Conservation (phyloP, 1,284 basidiomycete genomes). For the Ceratorhiza oryzae-sativae region DNA sequence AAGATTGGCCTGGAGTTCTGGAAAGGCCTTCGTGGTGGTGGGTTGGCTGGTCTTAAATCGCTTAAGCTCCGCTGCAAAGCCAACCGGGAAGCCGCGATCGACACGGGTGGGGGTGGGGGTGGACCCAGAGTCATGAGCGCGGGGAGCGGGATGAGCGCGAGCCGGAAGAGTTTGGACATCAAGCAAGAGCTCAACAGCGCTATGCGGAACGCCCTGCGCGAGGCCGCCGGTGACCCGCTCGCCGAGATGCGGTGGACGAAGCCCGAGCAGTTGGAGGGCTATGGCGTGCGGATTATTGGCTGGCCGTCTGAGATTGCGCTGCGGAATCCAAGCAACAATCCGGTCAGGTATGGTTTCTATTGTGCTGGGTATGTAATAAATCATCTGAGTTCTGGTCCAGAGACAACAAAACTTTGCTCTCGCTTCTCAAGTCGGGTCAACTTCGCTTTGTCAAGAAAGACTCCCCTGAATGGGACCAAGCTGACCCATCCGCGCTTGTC, state of each 20-base stretch:
- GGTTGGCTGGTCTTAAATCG: conserved; percentile 35
- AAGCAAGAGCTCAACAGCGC: conserved; percentile 36
- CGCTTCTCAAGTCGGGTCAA: conserved; percentile 24
- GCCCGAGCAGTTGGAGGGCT: conserved; percentile 40
- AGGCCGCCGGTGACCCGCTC: conserved; percentile 38
- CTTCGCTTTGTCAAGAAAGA: conserved; percentile 36
- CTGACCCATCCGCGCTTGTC: conserved; percentile 11
- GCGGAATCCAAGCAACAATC: conserved; percentile 38
- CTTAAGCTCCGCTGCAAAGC: conserved; percentile 38
- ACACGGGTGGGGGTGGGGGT: neutral
- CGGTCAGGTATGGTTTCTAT: conserved; percentile 19
- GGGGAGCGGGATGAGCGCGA: conserved; percentile 3
- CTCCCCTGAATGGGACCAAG: conserved; percentile 23
- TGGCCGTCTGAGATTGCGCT: conserved; percentile 39
- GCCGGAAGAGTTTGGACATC: conserved; percentile 36
- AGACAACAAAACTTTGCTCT: conserved; percentile 27
- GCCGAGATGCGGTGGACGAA: conserved; percentile 42
- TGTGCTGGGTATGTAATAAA: neutral
- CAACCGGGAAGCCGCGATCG: conserved; percentile 8
- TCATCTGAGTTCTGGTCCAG: neutral
- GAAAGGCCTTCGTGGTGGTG: conserved; percentile 38
- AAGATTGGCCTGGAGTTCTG: conserved; percentile 39
- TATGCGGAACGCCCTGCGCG: conserved; percentile 36
- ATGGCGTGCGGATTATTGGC: conserved; percentile 39
- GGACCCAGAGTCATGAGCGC: neutral